These are phyloP conservation scores for Suillus paluster DNA, from an alignment of 768 basidiomycete species.

Conservation along the genomic window DNA sequence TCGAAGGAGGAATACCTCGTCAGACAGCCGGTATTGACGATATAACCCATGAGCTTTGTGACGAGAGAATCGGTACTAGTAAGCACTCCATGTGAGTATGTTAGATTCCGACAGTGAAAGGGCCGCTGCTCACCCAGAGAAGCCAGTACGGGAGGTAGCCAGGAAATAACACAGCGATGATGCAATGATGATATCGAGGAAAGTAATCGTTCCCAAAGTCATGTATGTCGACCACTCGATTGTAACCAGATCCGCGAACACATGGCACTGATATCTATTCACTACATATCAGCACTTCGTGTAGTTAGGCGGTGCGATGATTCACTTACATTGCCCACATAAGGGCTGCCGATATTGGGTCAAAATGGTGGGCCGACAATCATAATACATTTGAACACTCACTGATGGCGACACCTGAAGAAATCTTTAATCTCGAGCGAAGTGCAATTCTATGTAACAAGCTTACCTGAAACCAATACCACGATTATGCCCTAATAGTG, in stretches of 20 bases:
- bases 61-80: background rate
- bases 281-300: background rate
- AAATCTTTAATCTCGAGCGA: background rate
- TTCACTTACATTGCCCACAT: constrained; percentile 1
- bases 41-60: background rate
- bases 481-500: background rate
- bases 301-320: background rate
- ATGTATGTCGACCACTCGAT: background rate
- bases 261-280: constrained; percentile 1
- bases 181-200: background rate
- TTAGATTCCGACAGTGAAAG: too few species aligned
- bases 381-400: background rate
- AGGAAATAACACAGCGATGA: constrained; percentile 1
- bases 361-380: background rate
- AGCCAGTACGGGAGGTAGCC: constrained; percentile 1
- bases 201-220: background rate
- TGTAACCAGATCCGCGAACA: background rate
- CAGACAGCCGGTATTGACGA: background rate
- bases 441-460: too few species aligned
- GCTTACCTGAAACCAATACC: background rate
- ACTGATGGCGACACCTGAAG: background rate
- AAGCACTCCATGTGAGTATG: background rate
- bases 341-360: background rate
- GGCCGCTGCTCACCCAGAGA: background rate
- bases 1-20: constrained; percentile 6